Evolutionary conservation across 148 eudicot genomes (phyloP), one percentile per base, ranked within the genome.

Genomic region (Persicaria maculosa): DNA sequence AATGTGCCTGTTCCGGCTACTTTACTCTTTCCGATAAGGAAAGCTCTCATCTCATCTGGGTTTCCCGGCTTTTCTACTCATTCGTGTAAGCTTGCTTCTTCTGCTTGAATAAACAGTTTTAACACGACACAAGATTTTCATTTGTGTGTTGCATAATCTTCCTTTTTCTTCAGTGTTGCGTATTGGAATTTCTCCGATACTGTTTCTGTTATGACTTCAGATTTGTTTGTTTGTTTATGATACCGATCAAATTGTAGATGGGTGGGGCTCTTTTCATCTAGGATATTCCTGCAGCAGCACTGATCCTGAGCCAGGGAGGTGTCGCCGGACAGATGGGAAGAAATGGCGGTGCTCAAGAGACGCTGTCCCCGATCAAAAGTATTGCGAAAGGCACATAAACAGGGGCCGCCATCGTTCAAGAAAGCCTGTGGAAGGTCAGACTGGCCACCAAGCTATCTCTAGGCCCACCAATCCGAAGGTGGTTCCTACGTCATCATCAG

Each of bases 391-490:
- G 61, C 77, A 75, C 47, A 75, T 75, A 10, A 75, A 75, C 72
- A 75, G 77, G n/a, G 77, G 77, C 77, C 77, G 77, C 36, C 77
- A 75, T 75, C 77, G 77, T 75, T 75, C 77, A 75, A 75, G 77
- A 75, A 75, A 75, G 77, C 77, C 77, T 75, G 77, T 75, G 77
- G 91, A 87, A 87, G 84, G 84, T 84, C 92, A 79, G 19, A 79
- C 76, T 78, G 85, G 93, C 98, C 96, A 90, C 98, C 70, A 65
- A 80, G 88, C 85, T 71, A 80, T 85, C 80, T 72, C 90, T 80
- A 91, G 83, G 71, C 76, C 90, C 84, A 75, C 86, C 68, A 77
- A 79, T 76, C 65, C 87, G 0, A 87, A 84, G 73, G 88, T 75
- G 75, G 83, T 77, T 50, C 85, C 88, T 45, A 55, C 80, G 78